Evolutionary conservation across 306 rosid species (phyloP).

Genomic region (Rosa multiflora): DNA sequence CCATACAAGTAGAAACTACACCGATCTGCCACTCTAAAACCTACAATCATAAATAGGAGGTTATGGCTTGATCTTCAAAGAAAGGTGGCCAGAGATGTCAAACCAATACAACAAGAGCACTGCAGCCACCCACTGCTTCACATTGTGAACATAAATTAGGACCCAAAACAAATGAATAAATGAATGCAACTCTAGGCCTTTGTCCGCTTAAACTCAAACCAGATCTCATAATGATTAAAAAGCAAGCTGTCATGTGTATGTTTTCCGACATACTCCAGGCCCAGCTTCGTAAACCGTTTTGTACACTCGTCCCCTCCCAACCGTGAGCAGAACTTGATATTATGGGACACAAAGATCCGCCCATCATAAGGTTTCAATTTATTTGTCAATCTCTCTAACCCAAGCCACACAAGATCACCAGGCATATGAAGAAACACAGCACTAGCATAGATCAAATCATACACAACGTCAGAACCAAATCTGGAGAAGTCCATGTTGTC

Average conservation of each 20-base stretch:
- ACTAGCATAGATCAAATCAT: slow-evolving; percentile 86
- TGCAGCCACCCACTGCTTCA: slow-evolving; percentile 22
- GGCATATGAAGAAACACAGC: slow-evolving; percentile 97
- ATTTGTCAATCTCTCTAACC: slow-evolving; percentile 66
- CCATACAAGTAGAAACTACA: background rate
- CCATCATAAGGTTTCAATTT: slow-evolving; percentile 70
- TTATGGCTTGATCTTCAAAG: slow-evolving; percentile 14
- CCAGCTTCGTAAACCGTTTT: slow-evolving; percentile 58
- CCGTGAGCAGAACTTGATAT: slow-evolving; percentile 80
- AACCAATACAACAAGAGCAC: slow-evolving; percentile 20
- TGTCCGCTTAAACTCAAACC: slow-evolving; percentile 74
- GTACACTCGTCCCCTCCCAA: slow-evolving; percentile 84
- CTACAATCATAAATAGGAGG: slow-evolving; percentile 21
- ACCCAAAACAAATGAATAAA: background rate
- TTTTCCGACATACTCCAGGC: slow-evolving; percentile 79
- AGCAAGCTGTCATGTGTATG: slow-evolving; percentile 86
- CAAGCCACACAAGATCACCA: slow-evolving; percentile 82
- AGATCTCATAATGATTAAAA: slow-evolving; percentile 87
- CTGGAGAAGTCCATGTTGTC: slow-evolving; percentile 74
- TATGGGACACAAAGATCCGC: slow-evolving; percentile 81
- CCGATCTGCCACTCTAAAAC: slow-evolving; percentile 20
- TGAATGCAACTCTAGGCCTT: slow-evolving; percentile 35
- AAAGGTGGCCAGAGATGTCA: slow-evolving; percentile 12
- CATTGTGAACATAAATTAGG: slow-evolving; percentile 16
- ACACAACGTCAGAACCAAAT: slow-evolving; percentile 51